Conservation (phyloP, 1,284 basidiomycete species). For the Trametes sp. region DNA sequence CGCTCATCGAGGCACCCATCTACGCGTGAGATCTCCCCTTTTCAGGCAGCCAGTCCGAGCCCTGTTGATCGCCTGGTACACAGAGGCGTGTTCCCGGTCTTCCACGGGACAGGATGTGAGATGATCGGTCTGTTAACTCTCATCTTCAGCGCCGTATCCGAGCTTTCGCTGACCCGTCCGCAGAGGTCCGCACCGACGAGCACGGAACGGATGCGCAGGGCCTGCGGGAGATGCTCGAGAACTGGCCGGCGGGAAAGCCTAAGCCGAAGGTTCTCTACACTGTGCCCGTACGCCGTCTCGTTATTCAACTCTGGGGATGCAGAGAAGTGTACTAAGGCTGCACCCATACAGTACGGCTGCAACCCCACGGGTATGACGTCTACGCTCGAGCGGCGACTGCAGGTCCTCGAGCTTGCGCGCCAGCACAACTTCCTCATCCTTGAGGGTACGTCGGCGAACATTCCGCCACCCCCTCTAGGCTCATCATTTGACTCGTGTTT, state of each 20-base stretch:
- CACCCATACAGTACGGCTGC: constrained; percentile 69
- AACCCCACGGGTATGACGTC: constrained; percentile 89
- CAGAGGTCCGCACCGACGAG: constrained; percentile 85
- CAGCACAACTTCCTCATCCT: constrained; percentile 86
- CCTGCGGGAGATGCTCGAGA: constrained; percentile 73
- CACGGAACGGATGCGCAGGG: constrained; percentile 75
- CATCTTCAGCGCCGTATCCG: constrained; percentile 4
- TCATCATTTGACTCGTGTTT: neutral
- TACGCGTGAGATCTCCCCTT: constrained; percentile 67
- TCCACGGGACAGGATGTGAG: constrained; percentile 62
- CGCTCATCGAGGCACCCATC: constrained; percentile 87
- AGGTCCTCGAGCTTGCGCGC: constrained; percentile 78
- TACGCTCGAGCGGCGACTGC: constrained; percentile 75
- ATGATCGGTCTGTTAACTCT: constrained; percentile 62
- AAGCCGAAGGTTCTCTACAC: constrained; percentile 89
- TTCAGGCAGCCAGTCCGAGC: neutral
- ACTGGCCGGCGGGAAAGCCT: constrained; percentile 77
- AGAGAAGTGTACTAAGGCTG: neutral
- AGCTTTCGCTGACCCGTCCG: neutral
- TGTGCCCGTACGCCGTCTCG: constrained; percentile 62
- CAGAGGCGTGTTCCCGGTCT: constrained; percentile 73
- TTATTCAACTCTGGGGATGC: neutral
- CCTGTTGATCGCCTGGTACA: constrained; percentile 2
- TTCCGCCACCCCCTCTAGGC: neutral
- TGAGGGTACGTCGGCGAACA: constrained; percentile 63